Base-by-base conservation (phyloP, 2,329 filamentous ascomycete species). In the Dactylella cylindrospora region DNA sequence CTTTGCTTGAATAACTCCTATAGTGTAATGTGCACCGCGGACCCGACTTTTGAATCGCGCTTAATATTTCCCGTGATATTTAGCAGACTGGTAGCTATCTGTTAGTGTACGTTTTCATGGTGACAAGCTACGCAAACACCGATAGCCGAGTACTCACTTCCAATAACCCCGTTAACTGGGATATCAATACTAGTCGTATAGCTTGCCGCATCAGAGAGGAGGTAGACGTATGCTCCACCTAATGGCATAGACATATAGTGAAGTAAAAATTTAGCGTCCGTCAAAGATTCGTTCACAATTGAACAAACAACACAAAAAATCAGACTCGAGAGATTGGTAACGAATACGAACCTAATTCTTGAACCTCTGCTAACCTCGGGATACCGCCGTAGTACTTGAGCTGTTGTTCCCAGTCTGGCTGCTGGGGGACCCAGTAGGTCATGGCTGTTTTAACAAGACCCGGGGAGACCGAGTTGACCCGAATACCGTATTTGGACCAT, bases 381-480 rank as follows among this genome's bases (percentile, higher is more conserved):
- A 80, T 78, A 1, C 77, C 78, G 6, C 78, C 77, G 66, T 80
- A 80, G 66, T 79, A 79, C 68, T 78, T 75, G 66, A 79, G 72
- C 70, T 80, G 77, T 60, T 76, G 69, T 40, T 78, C 74, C 76
- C 76, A 79, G 60, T 79, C 78, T 0, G 74, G 72, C 43, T 76
- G 74, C 43, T 73, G 72, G 15, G 77, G 75, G 3, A 79, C 74
- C 68, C 74, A 78, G 67, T 78, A 77, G 25, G 55, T 90, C 40
- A 90, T 72, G 9, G 87, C 80, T 0, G 85, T 88, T 68, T 88
- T 85, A 82, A 89, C 88, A 67, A 90, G 90, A 0, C 86, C 86
- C 0, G 86, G 86, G 31, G 78, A 82, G 36, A 90, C 77, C 13
- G 77, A 80, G 67, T 90, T 90, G 3, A 86, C 82, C 2, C 84